These are phyloP conservation scores for Colletotrichum spaethianum DNA, from an alignment of 2,329 filamentous ascomycete species.

Conservation along the genomic window DNA sequence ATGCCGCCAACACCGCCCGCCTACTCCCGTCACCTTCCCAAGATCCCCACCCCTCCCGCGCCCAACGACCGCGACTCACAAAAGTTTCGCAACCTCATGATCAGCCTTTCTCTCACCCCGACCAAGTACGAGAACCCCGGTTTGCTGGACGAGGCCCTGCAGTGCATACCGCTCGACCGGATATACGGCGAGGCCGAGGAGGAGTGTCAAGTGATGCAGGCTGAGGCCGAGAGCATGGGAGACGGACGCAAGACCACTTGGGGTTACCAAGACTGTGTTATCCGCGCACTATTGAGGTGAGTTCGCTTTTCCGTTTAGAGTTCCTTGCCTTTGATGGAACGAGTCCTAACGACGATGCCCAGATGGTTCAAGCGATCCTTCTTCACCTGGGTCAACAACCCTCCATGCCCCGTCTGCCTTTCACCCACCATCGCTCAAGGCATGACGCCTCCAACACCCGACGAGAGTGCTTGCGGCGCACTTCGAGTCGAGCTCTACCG, in stretches of 20 bases:
- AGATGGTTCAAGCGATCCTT: conserved; percentile 97
- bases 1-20: conserved; percentile 58
- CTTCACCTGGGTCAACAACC: conserved; percentile 98
- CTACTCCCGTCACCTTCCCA: conserved; percentile 67
- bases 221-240: conserved; percentile 89
- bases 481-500: conserved; percentile 90
- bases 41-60: conserved; percentile 80
- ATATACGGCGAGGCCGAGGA: conserved; percentile 97
- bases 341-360: conserved; percentile 31
- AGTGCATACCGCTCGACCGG: conserved; percentile 87
- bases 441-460: conserved; percentile 86
- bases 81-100: conserved; percentile 85
- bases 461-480: conserved; percentile 91
- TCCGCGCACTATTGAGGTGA: conserved; percentile 84
- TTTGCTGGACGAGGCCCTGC: conserved; percentile 90
- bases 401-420: conserved; percentile 84
- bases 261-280: conserved; percentile 98
- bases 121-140: conserved; percentile 97
- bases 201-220: conserved; percentile 88
- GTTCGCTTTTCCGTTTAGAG: not conserved
- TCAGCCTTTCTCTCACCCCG: conserved; percentile 89
- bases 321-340: not conserved
- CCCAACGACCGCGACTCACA: conserved; percentile 75
- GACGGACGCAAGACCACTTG: conserved; percentile 86
- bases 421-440: conserved; percentile 88